These are phyloP conservation scores for Saccharomycopsis olivae DNA, from an alignment of 805 yeast species.

Conservation along the genomic window DNA sequence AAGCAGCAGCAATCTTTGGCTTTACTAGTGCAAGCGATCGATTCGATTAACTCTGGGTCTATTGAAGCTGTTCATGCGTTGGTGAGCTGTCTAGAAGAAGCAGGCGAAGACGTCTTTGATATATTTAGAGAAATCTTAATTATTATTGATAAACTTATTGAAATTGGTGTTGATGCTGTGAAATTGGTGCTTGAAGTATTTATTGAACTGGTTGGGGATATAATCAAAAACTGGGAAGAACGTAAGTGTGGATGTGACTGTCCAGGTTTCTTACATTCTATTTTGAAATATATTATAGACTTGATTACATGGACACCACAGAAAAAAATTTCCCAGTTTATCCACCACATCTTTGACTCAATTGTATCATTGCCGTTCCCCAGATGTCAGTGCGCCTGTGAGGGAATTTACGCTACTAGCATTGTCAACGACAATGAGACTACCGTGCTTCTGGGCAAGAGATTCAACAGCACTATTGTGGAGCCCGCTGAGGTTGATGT, in stretches of 20 bases:
- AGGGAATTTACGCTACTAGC: conserved; percentile 6
- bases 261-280: conserved; percentile 11
- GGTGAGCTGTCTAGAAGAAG: conserved; percentile 3
- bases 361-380: conserved; percentile 4
- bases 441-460: no score
- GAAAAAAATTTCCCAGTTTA: conserved; percentile 8
- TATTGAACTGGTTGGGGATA: conserved; percentile 7
- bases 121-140: conserved; percentile 10
- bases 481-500: no score
- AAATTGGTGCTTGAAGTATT: conserved; percentile 10
- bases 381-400: conserved; percentile 18
- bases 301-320: conserved; percentile 14
- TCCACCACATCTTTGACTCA: conserved; percentile 8
- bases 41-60: conserved; percentile 5
- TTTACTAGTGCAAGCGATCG: neutral
- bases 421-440: neutral
- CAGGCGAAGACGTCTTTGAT: conserved; percentile 12
- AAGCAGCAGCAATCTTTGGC: conserved; percentile 4
- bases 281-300: conserved; percentile 7
- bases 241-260: conserved; percentile 13
- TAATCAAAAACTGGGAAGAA: conserved; percentile 9
- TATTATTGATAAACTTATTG: conserved; percentile 12
- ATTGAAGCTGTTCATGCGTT: conserved; percentile 5
- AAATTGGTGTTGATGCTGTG: conserved; percentile 9
- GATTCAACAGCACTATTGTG: no score